Evolutionary conservation across 2,329 filamentous ascomycete species (phyloP).

Genomic region (Ophiocordyceps unilateralis): DNA sequence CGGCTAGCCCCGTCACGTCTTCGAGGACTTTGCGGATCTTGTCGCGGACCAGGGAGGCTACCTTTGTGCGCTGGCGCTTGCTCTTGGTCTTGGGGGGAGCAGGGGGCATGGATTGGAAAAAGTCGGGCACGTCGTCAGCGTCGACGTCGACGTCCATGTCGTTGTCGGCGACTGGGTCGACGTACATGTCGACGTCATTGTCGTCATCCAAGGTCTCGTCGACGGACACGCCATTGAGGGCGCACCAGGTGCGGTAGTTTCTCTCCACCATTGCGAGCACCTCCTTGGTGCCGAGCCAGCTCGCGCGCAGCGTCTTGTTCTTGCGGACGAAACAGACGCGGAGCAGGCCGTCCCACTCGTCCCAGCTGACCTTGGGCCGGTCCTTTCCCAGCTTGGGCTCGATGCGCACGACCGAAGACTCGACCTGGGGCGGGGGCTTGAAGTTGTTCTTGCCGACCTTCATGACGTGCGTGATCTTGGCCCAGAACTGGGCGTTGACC

Average conservation of each 20-base stretch:
- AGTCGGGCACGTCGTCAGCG: slow-evolving; percentile 56
- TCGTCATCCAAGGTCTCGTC: slow-evolving; percentile 46
- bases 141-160: slow-evolving; percentile 43
- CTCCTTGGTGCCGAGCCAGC: slow-evolving; percentile 64
- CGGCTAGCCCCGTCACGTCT: slow-evolving; percentile 60
- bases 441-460: slow-evolving; percentile 96
- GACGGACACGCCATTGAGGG: slow-evolving; percentile 63
- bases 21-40: slow-evolving; percentile 80
- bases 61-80: slow-evolving; percentile 62
- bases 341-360: slow-evolving; percentile 87
- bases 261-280: slow-evolving; percentile 67
- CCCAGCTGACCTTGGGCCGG: slow-evolving; percentile 74
- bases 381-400: slow-evolving; percentile 66
- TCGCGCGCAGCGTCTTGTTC: slow-evolving; percentile 75
- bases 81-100: slow-evolving; percentile 41
- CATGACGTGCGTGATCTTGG: slow-evolving; percentile 52
- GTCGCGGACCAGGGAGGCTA: slow-evolving; percentile 63
- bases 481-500: slow-evolving; percentile 87
- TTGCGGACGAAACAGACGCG: slow-evolving; percentile 57
- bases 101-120: slow-evolving; percentile 52
- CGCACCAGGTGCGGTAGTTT: slow-evolving; percentile 84
- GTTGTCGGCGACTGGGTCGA: slow-evolving; percentile 21
- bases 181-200: slow-evolving; percentile 14
- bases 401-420: slow-evolving; percentile 77
- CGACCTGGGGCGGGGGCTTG: slow-evolving; percentile 82